Conservation (phyloP, 805 yeast genomes). For the Teunomyces gatunensis region DNA sequence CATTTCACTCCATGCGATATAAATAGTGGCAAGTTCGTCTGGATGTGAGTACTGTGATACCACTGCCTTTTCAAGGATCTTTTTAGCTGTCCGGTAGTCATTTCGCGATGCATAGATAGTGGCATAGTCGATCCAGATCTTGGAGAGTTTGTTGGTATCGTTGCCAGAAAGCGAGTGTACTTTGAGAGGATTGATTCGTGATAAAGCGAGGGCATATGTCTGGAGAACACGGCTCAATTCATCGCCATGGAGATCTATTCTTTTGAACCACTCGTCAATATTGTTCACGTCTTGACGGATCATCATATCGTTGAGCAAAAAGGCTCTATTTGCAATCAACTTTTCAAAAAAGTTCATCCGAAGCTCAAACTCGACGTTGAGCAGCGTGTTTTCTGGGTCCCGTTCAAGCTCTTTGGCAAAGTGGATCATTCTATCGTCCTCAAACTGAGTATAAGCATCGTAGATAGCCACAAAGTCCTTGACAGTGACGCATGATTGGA, state of each 20-base stretch:
- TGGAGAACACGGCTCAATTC: constrained; percentile 38
- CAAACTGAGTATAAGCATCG: constrained; percentile 60
- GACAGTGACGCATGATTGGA: constrained; percentile 47
- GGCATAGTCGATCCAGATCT: constrained; percentile 73
- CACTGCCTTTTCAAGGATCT: constrained; percentile 60
- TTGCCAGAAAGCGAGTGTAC: constrained; percentile 20
- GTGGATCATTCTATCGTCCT: constrained; percentile 39
- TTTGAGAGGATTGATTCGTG: constrained; percentile 59
- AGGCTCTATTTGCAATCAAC: constrained; percentile 54
- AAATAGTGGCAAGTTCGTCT: constrained; percentile 65
- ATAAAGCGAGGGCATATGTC: constrained; percentile 64
- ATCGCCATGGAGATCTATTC: constrained; percentile 45
- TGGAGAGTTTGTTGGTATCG: constrained; percentile 39
- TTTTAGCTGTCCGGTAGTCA: constrained; percentile 59
- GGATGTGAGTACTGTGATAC: constrained; percentile 65
- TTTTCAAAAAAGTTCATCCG: constrained; percentile 49
- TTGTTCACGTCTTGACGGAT: constrained; percentile 60
- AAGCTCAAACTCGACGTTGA: constrained; percentile 35
- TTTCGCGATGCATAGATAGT: constrained; percentile 53
- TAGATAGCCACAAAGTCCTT: constrained; percentile 63
- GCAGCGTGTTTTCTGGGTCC: constrained; percentile 10
- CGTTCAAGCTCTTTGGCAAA: constrained; percentile 13
- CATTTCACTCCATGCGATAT: constrained; percentile 74
- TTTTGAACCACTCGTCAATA: constrained; percentile 66
- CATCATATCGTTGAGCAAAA: constrained; percentile 64